Percentiles rank a stretch among this genome's conserved stretches.
Conservation (phyloP, 1,139 yeast species). For the Kluyveromyces sp. region DNA sequence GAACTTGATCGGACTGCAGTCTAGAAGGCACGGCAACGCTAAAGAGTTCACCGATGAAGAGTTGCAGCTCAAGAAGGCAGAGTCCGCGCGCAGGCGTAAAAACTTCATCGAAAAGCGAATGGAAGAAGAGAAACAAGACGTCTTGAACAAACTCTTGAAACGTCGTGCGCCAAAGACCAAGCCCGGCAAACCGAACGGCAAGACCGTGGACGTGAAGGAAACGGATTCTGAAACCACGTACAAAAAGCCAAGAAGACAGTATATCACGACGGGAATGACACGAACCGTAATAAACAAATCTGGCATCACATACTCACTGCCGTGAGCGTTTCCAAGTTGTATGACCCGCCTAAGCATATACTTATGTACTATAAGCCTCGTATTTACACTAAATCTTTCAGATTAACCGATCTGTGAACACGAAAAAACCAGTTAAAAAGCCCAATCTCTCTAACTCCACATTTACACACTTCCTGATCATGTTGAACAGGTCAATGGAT, state of each 20-base stretch:
- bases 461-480: too few species aligned
- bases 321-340: too few species aligned
- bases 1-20: slow-evolving; percentile 26
- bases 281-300: slow-evolving; percentile 18
- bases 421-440: too few species aligned
- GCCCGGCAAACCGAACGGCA: slow-evolving; percentile 28
- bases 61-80: slow-evolving; percentile 72
- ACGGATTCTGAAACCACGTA: slow-evolving; percentile 31
- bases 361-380: too few species aligned
- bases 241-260: slow-evolving; percentile 32
- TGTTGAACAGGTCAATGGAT: too few species aligned
- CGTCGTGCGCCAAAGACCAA: slow-evolving; percentile 71
- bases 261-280: slow-evolving; percentile 21
- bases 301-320: neutral
- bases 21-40: slow-evolving; percentile 10
- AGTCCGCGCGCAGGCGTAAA: slow-evolving; percentile 80
- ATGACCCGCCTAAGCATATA: too few species aligned
- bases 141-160: slow-evolving; percentile 75
- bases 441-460: too few species aligned
- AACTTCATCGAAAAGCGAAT: slow-evolving; percentile 75
- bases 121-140: slow-evolving; percentile 90
- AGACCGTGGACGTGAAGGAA: slow-evolving; percentile 33
- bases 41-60: slow-evolving; percentile 71
- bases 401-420: too few species aligned
- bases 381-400: too few species aligned